phyloP scores from a whole-genome alignment of 768 basidiomycete genomes.

The Rhodotorula toruloides region DNA sequence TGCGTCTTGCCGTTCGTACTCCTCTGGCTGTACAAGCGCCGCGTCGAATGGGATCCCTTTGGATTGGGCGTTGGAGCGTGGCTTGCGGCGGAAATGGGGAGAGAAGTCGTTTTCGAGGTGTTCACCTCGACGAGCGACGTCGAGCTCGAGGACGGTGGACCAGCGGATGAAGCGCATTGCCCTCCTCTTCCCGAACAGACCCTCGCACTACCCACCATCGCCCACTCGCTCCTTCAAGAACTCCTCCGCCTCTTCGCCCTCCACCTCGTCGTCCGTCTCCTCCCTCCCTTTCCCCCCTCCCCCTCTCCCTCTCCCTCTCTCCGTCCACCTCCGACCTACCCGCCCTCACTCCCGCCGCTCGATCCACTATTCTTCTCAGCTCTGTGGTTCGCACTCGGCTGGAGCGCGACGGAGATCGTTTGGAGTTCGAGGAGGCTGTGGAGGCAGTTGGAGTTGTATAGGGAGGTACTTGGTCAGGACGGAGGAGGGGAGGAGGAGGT shows the following conservation, averaged over 20 bases:
- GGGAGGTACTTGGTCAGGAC: conserved; percentile 17
- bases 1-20: conserved; percentile 20
- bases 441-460: conserved; percentile 31
- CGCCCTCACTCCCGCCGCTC: conserved; percentile 30
- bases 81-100: conserved; percentile 34
- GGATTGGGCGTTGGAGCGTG: conserved; percentile 32
- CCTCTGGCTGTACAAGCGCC: conserved; percentile 22
- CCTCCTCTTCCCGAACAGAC: conserved; percentile 2
- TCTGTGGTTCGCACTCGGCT: conserved; percentile 38
- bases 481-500: conserved; percentile 7
- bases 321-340: not conserved
- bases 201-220: conserved; percentile 30
- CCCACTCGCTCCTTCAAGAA: conserved; percentile 38
- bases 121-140: not conserved
- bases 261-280: conserved; percentile 30
- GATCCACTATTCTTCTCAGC: conserved; percentile 41
- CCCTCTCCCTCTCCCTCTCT: not conserved
- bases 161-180: not conserved
- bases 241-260: conserved; percentile 37
- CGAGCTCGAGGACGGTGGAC: not conserved
- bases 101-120: conserved; percentile 35
- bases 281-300: conserved; percentile 7
- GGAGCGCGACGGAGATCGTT: conserved; percentile 36
- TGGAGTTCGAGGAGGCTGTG: conserved; percentile 29
- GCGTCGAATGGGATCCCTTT: conserved; percentile 26